phyloP scores from a whole-genome alignment of 2,329 filamentous ascomycete genomes.

The Ascochyta rabiei region DNA sequence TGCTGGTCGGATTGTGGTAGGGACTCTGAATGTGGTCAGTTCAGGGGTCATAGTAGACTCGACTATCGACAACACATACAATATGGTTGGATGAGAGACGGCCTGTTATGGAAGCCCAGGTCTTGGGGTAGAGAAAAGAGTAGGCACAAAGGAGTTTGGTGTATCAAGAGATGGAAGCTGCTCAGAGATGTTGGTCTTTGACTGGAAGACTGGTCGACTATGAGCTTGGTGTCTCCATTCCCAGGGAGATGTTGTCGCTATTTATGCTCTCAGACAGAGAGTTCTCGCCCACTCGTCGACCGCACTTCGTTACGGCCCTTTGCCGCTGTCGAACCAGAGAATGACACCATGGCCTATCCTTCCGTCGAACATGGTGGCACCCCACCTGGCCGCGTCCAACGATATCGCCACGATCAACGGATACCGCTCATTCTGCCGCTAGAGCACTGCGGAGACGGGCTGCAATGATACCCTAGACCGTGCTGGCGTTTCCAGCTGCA shows the following conservation, averaged over 20 bases:
- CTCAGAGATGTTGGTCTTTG: slow-evolving; percentile 31
- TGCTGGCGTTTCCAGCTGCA: slow-evolving; percentile 52
- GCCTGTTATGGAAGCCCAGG: slow-evolving; percentile 16
- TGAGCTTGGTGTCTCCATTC: slow-evolving; percentile 37
- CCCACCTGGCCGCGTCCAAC: slow-evolving; percentile 52
- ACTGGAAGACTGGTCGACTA: slow-evolving; percentile 36
- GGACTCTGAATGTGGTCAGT: slow-evolving; percentile 29
- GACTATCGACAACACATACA: slow-evolving; percentile 35
- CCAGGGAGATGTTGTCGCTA: slow-evolving; percentile 41
- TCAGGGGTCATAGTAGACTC: slow-evolving; percentile 34
- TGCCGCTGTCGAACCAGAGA: slow-evolving; percentile 43
- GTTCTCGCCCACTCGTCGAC: slow-evolving; percentile 31
- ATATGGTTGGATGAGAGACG: slow-evolving; percentile 42
- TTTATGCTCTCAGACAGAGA: slow-evolving; percentile 48
- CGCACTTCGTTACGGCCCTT: slow-evolving; percentile 35
- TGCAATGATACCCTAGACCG: slow-evolving; percentile 54
- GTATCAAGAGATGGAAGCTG: slow-evolving; percentile 41
- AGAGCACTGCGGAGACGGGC: slow-evolving; percentile 50
- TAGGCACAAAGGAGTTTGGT: slow-evolving; percentile 28
- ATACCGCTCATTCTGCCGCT: slow-evolving; percentile 52
- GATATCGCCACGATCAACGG: slow-evolving; percentile 52
- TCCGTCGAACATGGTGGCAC: slow-evolving; percentile 49
- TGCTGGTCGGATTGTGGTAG: slow-evolving; percentile 16
- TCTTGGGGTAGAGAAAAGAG: slow-evolving; percentile 25
- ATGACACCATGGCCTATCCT: slow-evolving; percentile 47